Evolutionary conservation across 2,329 filamentous ascomycete species (phyloP).

Genomic region (Domatiomyces globalis): DNA sequence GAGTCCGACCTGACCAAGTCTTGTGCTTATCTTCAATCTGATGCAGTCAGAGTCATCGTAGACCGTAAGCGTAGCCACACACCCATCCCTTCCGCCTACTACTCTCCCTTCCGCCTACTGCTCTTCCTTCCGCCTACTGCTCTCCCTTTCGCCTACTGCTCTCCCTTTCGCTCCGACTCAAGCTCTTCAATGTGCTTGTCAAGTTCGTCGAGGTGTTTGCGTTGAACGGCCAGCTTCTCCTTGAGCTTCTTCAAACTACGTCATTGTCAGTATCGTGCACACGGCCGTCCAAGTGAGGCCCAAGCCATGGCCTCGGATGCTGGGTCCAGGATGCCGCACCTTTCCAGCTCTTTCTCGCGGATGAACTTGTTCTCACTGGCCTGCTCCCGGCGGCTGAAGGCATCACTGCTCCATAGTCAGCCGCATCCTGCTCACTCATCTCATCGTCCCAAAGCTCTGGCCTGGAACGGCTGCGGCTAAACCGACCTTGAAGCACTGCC

Average conservation of each 20-base stretch:
- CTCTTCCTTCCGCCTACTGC: not conserved
- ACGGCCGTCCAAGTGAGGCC: too few relatives aligned
- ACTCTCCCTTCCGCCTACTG: not conserved
- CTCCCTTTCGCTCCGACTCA: conserved; percentile 56
- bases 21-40: not conserved
- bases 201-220: conserved; percentile 69
- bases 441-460: not conserved
- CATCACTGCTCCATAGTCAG: conserved; percentile 47
- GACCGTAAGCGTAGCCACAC: too few relatives aligned
- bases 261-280: not conserved
- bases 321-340: conserved; percentile 34
- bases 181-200: conserved; percentile 79
- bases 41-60: not conserved
- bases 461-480: not conserved
- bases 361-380: conserved; percentile 77
- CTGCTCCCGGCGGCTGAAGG: conserved; percentile 83
- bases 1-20: not conserved
- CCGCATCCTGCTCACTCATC: not conserved
- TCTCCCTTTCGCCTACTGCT: conserved; percentile 24
- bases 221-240: conserved; percentile 56
- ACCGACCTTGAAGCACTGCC: conserved; percentile 27
- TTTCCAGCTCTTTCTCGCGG: conserved; percentile 74
- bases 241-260: conserved; percentile 54
- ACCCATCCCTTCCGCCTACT: not conserved
- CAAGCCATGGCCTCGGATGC: not conserved